These are phyloP conservation scores for Tilletia caries DNA, from an alignment of 1,284 basidiomycete species.

Conservation along the genomic window DNA sequence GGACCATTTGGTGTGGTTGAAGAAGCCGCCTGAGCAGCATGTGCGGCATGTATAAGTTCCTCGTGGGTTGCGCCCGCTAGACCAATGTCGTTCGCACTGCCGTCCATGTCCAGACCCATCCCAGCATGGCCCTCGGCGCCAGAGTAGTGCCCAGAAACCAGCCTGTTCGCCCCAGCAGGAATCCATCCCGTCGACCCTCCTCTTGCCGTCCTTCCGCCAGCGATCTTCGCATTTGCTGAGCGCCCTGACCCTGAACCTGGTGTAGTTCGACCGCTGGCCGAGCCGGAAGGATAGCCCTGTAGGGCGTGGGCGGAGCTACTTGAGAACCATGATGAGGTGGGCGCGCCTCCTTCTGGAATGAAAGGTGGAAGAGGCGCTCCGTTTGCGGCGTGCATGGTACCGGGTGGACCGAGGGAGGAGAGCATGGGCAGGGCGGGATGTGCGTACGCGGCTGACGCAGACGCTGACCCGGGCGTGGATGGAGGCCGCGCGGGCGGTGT, in stretches of 20 bases:
- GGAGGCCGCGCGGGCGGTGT: conserved; percentile 7
- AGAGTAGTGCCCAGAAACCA: background rate
- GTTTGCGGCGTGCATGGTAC: conserved; percentile 6
- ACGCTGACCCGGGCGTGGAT: conserved; percentile 19
- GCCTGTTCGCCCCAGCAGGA: background rate
- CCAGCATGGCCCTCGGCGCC: background rate
- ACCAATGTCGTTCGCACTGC: background rate
- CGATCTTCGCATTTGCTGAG: background rate
- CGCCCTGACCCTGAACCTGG: background rate
- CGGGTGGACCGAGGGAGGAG: background rate
- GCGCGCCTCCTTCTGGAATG: background rate
- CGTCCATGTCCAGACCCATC: background rate
- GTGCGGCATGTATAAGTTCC: background rate
- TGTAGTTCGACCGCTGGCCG: background rate
- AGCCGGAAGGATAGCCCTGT: background rate
- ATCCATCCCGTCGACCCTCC: background rate
- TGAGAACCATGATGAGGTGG: background rate
- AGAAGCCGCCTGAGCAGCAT: background rate
- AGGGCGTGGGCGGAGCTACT: no score
- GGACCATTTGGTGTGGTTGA: conserved; percentile 33
- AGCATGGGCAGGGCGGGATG: background rate
- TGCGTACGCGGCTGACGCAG: conserved; percentile 12
- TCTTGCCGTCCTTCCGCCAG: background rate
- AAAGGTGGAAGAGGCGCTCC: conserved; percentile 4
- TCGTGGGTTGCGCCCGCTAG: background rate